Base-by-base conservation (phyloP, 257 asterid genomes). In the Buddleja alternifolia region DNA sequence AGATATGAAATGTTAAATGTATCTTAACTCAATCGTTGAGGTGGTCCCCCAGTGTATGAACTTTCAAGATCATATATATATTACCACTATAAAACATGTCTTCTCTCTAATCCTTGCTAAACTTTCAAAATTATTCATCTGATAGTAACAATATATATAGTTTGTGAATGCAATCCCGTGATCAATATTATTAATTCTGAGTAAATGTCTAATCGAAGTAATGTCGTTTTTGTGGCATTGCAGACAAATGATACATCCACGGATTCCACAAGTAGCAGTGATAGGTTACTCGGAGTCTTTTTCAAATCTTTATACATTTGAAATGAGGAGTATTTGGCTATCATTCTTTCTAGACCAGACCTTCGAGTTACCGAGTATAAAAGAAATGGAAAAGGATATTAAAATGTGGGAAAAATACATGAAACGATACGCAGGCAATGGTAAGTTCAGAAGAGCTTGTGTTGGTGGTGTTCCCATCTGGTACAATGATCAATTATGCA, bases 201-300 rank as follows among this genome's bases (percentile, higher is more conserved):
- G 2, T 29, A 29, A n/a, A n/a, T 29, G 34, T 29, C 34, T 29
- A 29, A 5, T 29, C 34, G 20, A 52, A 11, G 25, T 14, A 36
- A 17, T 17, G 8, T 11, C 56, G 15, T 71, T 65, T 56, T n/a
- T 32, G 19, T 51, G 25, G 2, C 23, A 7, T 56, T 70, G n/a
- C 81, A 85, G 96, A 70, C 88, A 87, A 52, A 77, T 83, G 59
- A 79, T 90, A 61, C 92, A 79, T 79, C 96, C 96, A 2, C 56
- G 88, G 56, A 84, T 90, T 56, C 96, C 96, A 57, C 90, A 85
- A 19, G 66, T 90, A 14, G 96, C 84, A 0, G 76, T 84, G 3
- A 68, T 90, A n/a, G 95, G 95, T 7, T 85, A 76, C 73, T 70
- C 93, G 0, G 95, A 86, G 63, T 77, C 89, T 14, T 55, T 80